These are phyloP conservation scores for Trichomonas vaginalis DNA, from an alignment of 208 protist species.

Conservation along the genomic window DNA sequence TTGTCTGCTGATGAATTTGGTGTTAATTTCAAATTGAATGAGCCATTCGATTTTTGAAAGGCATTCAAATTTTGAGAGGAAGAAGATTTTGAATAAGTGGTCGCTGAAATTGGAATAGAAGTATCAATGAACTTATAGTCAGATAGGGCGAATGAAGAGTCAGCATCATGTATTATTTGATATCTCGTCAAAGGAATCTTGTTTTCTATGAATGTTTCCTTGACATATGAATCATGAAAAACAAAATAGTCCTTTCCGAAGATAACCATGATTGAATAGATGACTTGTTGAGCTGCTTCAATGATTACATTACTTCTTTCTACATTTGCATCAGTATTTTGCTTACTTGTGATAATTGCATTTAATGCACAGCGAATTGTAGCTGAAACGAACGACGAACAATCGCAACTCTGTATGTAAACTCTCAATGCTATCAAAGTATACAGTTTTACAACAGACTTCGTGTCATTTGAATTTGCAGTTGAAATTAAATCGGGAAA, in stretches of 20 bases:
- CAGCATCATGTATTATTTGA: neutral
- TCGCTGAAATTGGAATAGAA: neutral
- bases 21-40: neutral
- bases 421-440: neutral
- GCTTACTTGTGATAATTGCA: neutral
- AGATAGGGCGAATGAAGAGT: neutral
- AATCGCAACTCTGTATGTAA: neutral
- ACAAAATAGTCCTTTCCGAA: neutral
- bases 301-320: neutral
- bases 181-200: neutral
- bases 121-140: neutral
- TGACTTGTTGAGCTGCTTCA: neutral
- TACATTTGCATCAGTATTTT: neutral
- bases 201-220: neutral
- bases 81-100: neutral
- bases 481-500: neutral
- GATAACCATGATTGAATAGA: neutral
- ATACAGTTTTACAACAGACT: neutral
- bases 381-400: neutral
- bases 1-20: neutral
- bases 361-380: neutral
- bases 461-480: neutral
- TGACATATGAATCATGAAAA: neutral
- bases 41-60: neutral
- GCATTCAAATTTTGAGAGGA: neutral